A percentile compares a stretch with the other conserved stretches of the same genome.
Conservation (phyloP, 306 rosid genomes). For the Albizia julibrissin region DNA sequence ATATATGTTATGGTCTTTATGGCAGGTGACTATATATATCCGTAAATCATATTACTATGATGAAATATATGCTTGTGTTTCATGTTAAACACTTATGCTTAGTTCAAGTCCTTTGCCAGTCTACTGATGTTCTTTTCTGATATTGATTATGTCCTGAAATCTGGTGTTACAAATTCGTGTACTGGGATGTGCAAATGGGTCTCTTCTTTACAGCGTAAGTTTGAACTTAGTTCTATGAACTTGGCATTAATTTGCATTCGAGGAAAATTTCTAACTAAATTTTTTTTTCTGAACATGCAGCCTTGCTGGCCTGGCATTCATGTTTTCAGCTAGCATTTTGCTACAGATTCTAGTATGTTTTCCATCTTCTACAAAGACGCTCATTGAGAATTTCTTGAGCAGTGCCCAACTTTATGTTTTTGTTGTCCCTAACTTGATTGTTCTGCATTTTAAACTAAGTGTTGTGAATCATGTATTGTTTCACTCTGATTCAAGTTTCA, state of each 20-base stretch:
- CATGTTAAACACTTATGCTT: not conserved
- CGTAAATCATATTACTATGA: conserved; percentile 4
- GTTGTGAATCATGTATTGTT: not conserved
- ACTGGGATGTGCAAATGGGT: conserved; percentile 29
- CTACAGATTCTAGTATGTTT: conserved; percentile 87
- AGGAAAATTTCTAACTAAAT: conserved; percentile 2
- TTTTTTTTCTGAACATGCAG: conserved; percentile 47
- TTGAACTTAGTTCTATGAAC: conserved; percentile 31
- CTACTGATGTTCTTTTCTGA: not conserved
- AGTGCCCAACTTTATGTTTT: not conserved
- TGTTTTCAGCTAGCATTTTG: conserved; percentile 97
- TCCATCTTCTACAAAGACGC: conserved; percentile 27
- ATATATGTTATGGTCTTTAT: conserved; percentile 17
- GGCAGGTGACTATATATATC: not conserved
- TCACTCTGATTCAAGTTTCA: not conserved
- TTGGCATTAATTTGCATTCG: conserved; percentile 32
- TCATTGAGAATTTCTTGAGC: not conserved
- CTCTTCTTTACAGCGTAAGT: conserved; percentile 77
- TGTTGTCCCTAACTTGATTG: not conserved
- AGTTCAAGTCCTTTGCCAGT: not conserved
- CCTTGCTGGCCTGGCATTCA: conserved; percentile 98
- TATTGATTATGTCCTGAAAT: conserved; percentile 38
- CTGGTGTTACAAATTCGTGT: conserved; percentile 41
- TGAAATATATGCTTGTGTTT: conserved; percentile 12
- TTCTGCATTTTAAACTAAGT: not conserved